phyloP scores from a whole-genome alignment of 768 basidiomycete genomes.

The Termitomyces sp. region DNA sequence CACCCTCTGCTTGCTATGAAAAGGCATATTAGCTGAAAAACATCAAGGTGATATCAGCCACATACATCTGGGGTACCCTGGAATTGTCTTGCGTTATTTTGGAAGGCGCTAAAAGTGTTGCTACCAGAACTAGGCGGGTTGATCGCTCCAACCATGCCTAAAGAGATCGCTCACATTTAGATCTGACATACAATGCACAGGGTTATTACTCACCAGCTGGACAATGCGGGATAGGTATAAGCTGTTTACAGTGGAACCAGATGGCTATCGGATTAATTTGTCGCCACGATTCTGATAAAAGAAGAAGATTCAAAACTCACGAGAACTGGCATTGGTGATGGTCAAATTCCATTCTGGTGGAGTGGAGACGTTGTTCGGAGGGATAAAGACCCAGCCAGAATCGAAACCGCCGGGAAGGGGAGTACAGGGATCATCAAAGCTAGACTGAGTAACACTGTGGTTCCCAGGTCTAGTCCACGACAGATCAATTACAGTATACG shows the following conservation, averaged over 20 bases:
- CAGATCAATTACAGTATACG: background rate
- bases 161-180: background rate
- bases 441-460: slow-evolving; percentile 50
- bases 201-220: slow-evolving; percentile 17
- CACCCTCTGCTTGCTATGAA: slow-evolving; percentile 34
- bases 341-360: slow-evolving; percentile 45
- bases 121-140: slow-evolving; percentile 42
- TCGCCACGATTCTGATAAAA: background rate
- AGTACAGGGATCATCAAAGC: slow-evolving; percentile 39
- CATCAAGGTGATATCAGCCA: slow-evolving; percentile 1
- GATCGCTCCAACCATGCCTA: slow-evolving; percentile 48
- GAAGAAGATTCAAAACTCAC: slow-evolving; percentile 22
- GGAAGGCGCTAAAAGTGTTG: slow-evolving; percentile 33
- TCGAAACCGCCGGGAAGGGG: slow-evolving; percentile 45
- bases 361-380: slow-evolving; percentile 17
- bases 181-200: background rate
- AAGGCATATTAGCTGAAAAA: background rate
- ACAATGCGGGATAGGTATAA: slow-evolving; percentile 37
- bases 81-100: slow-evolving; percentile 25
- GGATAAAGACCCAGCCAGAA: slow-evolving; percentile 46
- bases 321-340: slow-evolving; percentile 39
- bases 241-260: slow-evolving; percentile 58
- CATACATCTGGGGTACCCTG: slow-evolving; percentile 27
- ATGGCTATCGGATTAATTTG: slow-evolving; percentile 29
- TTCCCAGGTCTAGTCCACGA: slow-evolving; percentile 36